Base-by-base conservation (phyloP, 106 monocot genomes). In the Dendrobium nobile region DNA sequence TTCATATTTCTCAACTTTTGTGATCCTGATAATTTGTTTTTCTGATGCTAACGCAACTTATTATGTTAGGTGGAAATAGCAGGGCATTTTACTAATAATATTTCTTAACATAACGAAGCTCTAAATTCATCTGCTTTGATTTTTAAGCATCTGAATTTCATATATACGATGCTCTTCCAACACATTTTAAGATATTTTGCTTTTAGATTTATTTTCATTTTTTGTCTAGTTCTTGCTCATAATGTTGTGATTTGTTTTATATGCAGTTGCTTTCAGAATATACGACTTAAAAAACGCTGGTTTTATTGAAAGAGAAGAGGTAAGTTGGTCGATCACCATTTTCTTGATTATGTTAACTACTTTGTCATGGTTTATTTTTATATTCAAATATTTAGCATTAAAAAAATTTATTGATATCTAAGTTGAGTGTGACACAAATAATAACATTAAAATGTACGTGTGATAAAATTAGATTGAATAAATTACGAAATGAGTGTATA, bases 191-290 rank as follows among this genome's bases (percentile, higher is more conserved):
- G 20, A 28, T 24, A 26, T 67, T 10, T 67, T 27, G 6, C 8
- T 26, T 67, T 67, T 67, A 67, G 8, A 67, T 26, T 67, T 67
- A 8, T 67, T 7, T 67, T 67, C 67, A 17, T 67, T n/a, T n/a
- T 8, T 67, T 67, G 20, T 56, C 2, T 56, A 11, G 0, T 56
- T 56, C 15, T 56, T 17, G 56, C 13, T 56, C 20, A 17, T 58
- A 54, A 11, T 54, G 54, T 54, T 54, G 9, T 54, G 54, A 3
- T 8, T 2, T 54, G 54, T 54, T 9, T 54, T 20, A 58, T 18
- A 58, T 81, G 78, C 89, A 91, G 91, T 94, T 86, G 86, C 86
- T 64, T 94, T 94, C 77, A 91, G 64, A 75, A 58, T 94, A 64
- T 91, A 91, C 78, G 91, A 94, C 65, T 81, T 91, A 41, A 82